These are phyloP conservation scores for Tylopilus vinaceipallidus DNA, from an alignment of 768 basidiomycete species.

Conservation along the genomic window DNA sequence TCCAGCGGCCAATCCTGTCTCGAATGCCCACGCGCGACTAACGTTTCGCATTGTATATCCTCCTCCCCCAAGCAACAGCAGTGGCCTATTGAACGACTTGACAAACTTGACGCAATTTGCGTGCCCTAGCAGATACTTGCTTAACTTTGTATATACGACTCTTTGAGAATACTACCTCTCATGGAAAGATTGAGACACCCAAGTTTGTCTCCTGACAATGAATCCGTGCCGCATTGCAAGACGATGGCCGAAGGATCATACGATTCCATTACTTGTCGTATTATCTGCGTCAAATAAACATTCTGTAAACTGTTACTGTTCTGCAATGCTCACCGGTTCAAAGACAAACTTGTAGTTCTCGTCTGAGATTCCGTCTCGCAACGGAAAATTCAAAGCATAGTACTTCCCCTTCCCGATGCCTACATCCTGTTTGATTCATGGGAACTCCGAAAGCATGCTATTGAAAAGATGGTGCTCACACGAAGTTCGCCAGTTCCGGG, in stretches of 20 bases:
- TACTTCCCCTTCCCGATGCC: conserved; percentile 94
- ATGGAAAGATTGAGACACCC: conserved; percentile 96
- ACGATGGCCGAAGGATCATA: conserved; percentile 96
- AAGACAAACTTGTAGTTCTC: conserved; percentile 95
- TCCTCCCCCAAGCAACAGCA: conserved; percentile 94
- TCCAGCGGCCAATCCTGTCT: conserved; percentile 97
- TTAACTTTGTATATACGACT: background rate
- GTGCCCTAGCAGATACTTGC: conserved; percentile 56
- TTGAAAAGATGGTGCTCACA: conserved; percentile 41
- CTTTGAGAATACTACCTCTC: conserved; percentile 53
- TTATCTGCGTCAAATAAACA: conserved; percentile 57
- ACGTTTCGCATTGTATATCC: conserved; percentile 99
- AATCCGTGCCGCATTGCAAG: conserved; percentile 96
- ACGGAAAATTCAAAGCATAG: conserved; percentile 91
- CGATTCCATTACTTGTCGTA: conserved; percentile 89
- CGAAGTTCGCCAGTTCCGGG: conserved; percentile 98
- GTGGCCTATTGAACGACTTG: conserved; percentile 91
- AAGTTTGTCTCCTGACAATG: conserved; percentile 92
- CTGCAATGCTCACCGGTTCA: conserved; percentile 68
- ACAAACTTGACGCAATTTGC: conserved; percentile 97
- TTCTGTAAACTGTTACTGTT: background rate
- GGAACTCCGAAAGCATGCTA: conserved; percentile 1
- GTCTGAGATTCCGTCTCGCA: conserved; percentile 93
- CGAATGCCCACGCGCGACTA: conserved; percentile 95
- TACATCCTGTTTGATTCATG: conserved; percentile 58